These are phyloP conservation scores for Paramecium octaurelia DNA, from an alignment of 73 alveolate species.

Conservation along the genomic window DNA sequence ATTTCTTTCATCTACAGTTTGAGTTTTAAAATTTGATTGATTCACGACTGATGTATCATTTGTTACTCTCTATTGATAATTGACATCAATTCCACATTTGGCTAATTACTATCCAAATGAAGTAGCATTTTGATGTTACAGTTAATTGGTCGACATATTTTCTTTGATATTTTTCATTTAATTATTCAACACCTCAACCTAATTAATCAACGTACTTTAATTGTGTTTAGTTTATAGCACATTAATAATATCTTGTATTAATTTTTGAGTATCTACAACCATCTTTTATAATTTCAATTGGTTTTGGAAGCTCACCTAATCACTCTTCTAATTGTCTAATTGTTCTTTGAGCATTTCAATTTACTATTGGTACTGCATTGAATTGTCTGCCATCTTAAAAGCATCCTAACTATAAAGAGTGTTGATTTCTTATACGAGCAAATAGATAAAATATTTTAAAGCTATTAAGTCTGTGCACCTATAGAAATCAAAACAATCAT, in stretches of 20 bases:
- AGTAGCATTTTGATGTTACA: not conserved
- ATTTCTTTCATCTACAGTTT: not conserved
- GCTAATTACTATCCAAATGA: not conserved
- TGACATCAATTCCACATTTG: not conserved
- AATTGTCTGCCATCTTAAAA: not conserved
- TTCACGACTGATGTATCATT: not conserved
- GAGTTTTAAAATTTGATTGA: not conserved
- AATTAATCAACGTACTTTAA: not conserved
- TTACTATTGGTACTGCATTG: not conserved
- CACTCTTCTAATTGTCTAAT: not conserved
- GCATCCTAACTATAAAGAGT: not conserved
- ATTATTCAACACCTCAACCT: not conserved
- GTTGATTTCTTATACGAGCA: not conserved
- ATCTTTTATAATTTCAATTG: not conserved
- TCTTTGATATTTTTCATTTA: constrained; percentile 18
- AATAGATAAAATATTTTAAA: constrained; percentile 1
- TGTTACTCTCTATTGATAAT: not conserved
- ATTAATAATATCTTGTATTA: not conserved
- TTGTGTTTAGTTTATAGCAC: not conserved
- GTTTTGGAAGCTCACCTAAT: not conserved
- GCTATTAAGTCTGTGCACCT: constrained; percentile 27
- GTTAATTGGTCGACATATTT: not conserved
- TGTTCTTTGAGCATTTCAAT: not conserved
- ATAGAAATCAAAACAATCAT: constrained; percentile 40
- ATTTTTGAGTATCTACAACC: constrained; percentile 11